Evolutionary conservation across 495 filamentous ascomycete species (phyloP), one percentile per base, ranked within the genome.

Genomic region (Talaromyces adpressus): DNA sequence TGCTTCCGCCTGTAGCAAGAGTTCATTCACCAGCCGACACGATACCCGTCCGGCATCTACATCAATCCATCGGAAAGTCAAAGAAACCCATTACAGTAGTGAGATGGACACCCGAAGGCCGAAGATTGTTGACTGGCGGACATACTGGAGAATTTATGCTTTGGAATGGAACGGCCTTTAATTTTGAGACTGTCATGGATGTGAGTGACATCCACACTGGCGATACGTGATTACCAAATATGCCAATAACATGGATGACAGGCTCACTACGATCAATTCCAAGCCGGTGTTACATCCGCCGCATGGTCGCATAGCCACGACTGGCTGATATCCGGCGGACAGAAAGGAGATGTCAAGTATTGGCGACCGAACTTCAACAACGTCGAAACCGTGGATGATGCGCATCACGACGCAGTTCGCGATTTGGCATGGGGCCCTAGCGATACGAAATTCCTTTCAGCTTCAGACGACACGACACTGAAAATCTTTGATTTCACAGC

Each of bases 341-440:
- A 97, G 69, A 91, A 92, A 68, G 94, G 94, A 41, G 82, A 93
- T 66, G 87, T 98, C 73, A 98, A 98, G 75, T 98, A 98, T 77
- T 98, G 93, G 93, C 92, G 96, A 70, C 91, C 94, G 2, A 98
- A 98, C 74, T 97, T 98, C 80, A 98, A 98, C 81, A 97, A 97
- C 70, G 91, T 98, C 63, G 91, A 98, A 73, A 90, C 88, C 32
- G 90, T 98, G 51, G 90, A 93, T 72, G 90, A 92, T 71, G 94
- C 92, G 23, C 94, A 98, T 71, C 84, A 82, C 63, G 91, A 97
- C 68, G 87, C 94, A 23, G 89, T 98, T 57, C 84, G 94, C 59
- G 94, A 95, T 66, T 78, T 98, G n/a, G 87, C 93, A 14, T 97
- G 97, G 73, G 87, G 90, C 58, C 94, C 94, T 1, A 96, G 89